Percentiles rank a stretch among this genome's conserved stretches.
Evolutionary conservation across 108 stramenopile genomes (phyloP).

Genomic region (Schizochytrium sp.): DNA sequence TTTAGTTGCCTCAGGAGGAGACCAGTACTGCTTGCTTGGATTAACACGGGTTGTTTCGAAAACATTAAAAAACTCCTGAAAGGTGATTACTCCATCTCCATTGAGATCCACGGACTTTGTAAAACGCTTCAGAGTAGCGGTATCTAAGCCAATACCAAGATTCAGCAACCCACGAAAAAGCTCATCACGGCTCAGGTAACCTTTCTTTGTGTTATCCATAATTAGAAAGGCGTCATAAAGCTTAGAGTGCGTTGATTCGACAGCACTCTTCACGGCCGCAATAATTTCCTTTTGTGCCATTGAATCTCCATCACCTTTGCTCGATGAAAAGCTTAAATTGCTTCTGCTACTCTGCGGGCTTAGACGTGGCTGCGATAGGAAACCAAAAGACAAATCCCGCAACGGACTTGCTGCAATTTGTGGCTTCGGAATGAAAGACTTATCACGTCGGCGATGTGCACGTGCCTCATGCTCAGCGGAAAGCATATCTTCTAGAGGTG

Average conservation of each 20-base stretch:
- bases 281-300: conserved; percentile 12
- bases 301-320: background rate
- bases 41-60: background rate
- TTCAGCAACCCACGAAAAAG: background rate
- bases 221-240: conserved; percentile 48
- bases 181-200: background rate
- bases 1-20: background rate
- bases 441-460: background rate
- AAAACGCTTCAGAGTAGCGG: background rate
- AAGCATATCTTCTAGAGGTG: background rate
- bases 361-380: background rate
- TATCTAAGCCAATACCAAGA: background rate
- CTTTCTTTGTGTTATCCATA: background rate
- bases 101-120: conserved; percentile 4
- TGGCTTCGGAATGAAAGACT: background rate
- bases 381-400: background rate
- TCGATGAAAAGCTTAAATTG: background rate
- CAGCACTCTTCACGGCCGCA: background rate
- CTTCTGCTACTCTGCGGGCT: background rate
- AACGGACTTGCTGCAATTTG: conserved; percentile 7
- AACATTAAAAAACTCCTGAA: conserved; percentile 25
- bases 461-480: conserved; percentile 10
- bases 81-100: conserved; percentile 8
- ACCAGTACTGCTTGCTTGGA: conserved; percentile 47
- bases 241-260: background rate